phyloP scores from a whole-genome alignment of 108 stramenopile genomes.

The Nannochloropsis gaditana region DNA sequence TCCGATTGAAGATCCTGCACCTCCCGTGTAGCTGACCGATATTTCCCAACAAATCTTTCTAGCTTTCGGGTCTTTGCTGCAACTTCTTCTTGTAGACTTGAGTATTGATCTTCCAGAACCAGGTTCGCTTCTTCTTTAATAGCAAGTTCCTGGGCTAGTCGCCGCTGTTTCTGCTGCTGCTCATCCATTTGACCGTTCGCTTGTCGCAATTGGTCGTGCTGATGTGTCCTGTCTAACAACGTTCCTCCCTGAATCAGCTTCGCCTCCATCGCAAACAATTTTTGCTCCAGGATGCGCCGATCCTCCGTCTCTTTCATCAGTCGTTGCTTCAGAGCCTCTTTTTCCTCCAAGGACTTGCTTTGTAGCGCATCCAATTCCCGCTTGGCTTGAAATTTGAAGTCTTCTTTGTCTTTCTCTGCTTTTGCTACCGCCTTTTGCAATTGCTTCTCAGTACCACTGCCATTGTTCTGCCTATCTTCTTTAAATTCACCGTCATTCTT shows the following conservation, averaged over 20 bases:
- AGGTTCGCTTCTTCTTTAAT: constrained; percentile 60
- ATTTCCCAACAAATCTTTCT: constrained; percentile 71
- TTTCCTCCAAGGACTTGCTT: constrained; percentile 63
- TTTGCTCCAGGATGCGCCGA: constrained; percentile 56
- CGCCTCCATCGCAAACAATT: constrained; percentile 73
- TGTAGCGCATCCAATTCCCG: constrained; percentile 32
- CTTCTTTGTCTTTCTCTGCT: constrained; percentile 27
- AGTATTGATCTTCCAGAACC: constrained; percentile 63
- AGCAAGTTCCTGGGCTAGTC: constrained; percentile 53
- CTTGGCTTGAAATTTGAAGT: background rate
- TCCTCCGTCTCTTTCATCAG: constrained; percentile 66
- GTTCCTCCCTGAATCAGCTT: constrained; percentile 71
- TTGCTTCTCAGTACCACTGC: background rate
- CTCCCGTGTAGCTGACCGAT: constrained; percentile 59
- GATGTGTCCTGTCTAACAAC: constrained; percentile 63
- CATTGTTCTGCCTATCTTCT: background rate
- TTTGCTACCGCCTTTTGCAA: constrained; percentile 22
- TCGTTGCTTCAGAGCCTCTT: constrained; percentile 58
- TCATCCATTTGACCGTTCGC: constrained; percentile 69
- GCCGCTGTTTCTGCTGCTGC: constrained; percentile 60
- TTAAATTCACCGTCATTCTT: background rate
- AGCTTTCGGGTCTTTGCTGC: constrained; percentile 71
- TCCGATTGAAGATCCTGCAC: constrained; percentile 66
- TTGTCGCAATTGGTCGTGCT: constrained; percentile 69
- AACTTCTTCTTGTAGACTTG: constrained; percentile 63